Evolutionary conservation across 768 basidiomycete genomes (phyloP), one percentile per base, ranked within the genome.

Genomic region (Russula lepida): DNA sequence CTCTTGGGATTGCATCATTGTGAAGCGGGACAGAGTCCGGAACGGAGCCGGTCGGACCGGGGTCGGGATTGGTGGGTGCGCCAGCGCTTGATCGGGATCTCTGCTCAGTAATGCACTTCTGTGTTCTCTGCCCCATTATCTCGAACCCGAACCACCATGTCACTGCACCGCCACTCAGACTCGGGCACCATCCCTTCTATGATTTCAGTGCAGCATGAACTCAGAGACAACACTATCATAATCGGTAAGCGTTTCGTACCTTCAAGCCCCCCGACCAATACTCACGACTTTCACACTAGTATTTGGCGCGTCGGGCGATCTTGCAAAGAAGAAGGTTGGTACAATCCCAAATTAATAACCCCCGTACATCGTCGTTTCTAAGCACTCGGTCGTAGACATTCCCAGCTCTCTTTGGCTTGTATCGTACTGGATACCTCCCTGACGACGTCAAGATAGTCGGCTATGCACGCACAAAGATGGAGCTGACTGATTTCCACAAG

Each of bases 381-480:
- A 59, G 48, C 54, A 54, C 52, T 53, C 41, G 58, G 33, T 44
- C 55, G 43, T 69, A 97, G 95, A 98, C 95, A 4, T 89, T 93
- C 74, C 95, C 95, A 12, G 95, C 95, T 28, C 80, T 99, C 58
- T 98, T 97, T 73, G 87, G 85, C 58, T 85, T 99, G 67, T 97
- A 83, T 78, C 79, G 80, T 65, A 83, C 84, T 64, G 84, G 81
- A 48, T 86, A 85, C 76, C 84, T 99, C 33, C 95, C 95, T 28
- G 79, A 79, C 56, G 88, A 83, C 72, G 80, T 88, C 67, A 87
- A 88, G 75, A 94, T 99, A 73, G 86, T 99, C 59, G 95, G 95
- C 25, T 99, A 98, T 73, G 95, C 95, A 27, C 84, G 95, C 66
- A 94, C 95, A 27, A 95, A 94, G 78, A 95, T 95, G 93, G 84